Percentiles rank a stretch among this genome's conserved stretches.
These are phyloP conservation scores for Nicotiana undulata DNA, from an alignment of 257 asterid genomes.

Conservation along the genomic window DNA sequence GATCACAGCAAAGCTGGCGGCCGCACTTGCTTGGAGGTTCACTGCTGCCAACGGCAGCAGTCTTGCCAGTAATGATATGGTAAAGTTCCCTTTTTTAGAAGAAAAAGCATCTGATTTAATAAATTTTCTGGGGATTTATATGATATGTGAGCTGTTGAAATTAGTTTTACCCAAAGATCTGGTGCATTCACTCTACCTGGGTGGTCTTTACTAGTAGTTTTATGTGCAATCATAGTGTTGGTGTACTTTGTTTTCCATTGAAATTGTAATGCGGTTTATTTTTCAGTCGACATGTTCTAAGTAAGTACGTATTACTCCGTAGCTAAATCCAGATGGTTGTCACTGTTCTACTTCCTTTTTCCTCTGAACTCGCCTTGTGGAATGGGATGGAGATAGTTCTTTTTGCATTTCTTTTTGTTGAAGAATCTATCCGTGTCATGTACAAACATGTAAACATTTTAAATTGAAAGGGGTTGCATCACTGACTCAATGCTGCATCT, in stretches of 20 bases:
- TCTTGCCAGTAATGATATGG: constrained; percentile 60
- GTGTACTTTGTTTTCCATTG: not conserved
- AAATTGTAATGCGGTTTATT: not conserved
- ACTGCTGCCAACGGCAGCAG: constrained; percentile 66
- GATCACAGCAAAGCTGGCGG: constrained; percentile 65
- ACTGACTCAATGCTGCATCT: not conserved
- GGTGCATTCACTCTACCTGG: not conserved
- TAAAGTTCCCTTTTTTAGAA: constrained; percentile 13
- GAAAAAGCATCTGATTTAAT: not conserved
- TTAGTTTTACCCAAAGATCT: not conserved
- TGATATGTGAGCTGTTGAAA: constrained; percentile 1
- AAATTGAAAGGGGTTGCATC: not conserved
- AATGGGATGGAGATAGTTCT: not conserved
- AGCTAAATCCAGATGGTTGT: not conserved
- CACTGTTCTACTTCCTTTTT: not conserved
- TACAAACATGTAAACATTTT: not conserved
- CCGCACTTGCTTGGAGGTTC: constrained; percentile 70
- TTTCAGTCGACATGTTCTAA: not conserved
- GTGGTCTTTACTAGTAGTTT: not conserved
- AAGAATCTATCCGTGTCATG: not conserved
- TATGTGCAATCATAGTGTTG: not conserved
- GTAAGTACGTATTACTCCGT: not conserved
- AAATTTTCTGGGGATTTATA: not conserved
- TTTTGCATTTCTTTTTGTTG: not conserved
- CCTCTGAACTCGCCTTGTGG: not conserved